Conservation (phyloP, 192 early-diverging fungal genomes). For the Linnemannia hyalina region DNA sequence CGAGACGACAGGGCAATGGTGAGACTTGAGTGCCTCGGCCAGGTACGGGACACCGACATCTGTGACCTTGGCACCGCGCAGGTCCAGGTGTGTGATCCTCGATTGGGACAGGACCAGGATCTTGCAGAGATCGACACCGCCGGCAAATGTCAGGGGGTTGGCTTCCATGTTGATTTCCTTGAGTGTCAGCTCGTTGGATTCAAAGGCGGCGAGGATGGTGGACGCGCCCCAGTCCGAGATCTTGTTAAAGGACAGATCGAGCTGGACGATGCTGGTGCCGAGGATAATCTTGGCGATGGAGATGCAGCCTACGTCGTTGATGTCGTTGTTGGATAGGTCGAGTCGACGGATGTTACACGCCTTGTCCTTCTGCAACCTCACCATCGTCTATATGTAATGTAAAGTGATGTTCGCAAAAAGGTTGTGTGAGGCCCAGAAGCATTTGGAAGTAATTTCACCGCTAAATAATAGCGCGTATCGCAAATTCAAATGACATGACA, state of each 20-base stretch:
- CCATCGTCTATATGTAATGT: slow-evolving; percentile 27
- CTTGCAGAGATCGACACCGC: slow-evolving; percentile 48
- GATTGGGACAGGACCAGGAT: slow-evolving; percentile 41
- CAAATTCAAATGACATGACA: background rate
- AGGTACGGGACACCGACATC: slow-evolving; percentile 51
- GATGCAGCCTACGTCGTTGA: slow-evolving; percentile 53
- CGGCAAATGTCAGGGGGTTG: slow-evolving; percentile 34
- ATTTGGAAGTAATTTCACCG: background rate
- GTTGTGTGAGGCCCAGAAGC: background rate
- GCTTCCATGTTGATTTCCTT: slow-evolving; percentile 48
- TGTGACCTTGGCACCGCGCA: slow-evolving; percentile 47
- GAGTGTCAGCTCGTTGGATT: slow-evolving; percentile 35
- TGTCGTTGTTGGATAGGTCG: slow-evolving; percentile 36
- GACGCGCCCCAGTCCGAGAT: slow-evolving; percentile 56
- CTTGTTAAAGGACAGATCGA: slow-evolving; percentile 46
- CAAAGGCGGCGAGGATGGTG: slow-evolving; percentile 49
- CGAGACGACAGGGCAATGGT: slow-evolving; percentile 32
- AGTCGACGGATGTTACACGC: slow-evolving; percentile 47
- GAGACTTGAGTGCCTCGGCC: slow-evolving; percentile 50
- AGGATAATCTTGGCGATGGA: slow-evolving; percentile 50
- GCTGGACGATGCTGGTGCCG: slow-evolving; percentile 18
- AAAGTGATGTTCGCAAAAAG: background rate
- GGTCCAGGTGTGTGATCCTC: slow-evolving; percentile 37
- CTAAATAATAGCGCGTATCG: background rate
- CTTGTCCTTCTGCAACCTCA: slow-evolving; percentile 32